Conservation (phyloP, 108 stramenopile genomes). For the Chaetoceros tenuissimus region DNA sequence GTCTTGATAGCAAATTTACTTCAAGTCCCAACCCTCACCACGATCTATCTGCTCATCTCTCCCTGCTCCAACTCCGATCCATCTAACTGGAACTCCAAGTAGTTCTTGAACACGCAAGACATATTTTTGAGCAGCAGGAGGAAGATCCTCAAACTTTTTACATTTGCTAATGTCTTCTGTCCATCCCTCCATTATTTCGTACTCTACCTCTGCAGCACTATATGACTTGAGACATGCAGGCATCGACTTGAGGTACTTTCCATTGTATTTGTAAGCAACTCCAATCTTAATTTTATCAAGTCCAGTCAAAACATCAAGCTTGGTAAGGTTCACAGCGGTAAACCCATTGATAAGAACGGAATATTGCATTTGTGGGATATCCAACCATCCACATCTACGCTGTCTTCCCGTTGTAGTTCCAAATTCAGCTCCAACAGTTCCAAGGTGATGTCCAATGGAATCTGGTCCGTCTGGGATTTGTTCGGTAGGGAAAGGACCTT, state of each 20-base stretch:
- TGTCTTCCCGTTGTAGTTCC: slow-evolving; percentile 95
- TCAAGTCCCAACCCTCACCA: slow-evolving; percentile 68
- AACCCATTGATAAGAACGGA: slow-evolving; percentile 92
- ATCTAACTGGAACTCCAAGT: slow-evolving; percentile 88
- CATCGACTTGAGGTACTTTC: slow-evolving; percentile 82
- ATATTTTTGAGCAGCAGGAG: slow-evolving; percentile 86
- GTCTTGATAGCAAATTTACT: no score
- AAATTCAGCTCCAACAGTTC: slow-evolving; percentile 88
- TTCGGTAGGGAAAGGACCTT: slow-evolving; percentile 99
- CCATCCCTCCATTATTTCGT: slow-evolving; percentile 95
- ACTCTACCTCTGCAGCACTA: slow-evolving; percentile 86
- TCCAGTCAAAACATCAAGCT: slow-evolving; percentile 97
- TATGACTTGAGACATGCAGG: slow-evolving; percentile 81
- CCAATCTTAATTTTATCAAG: slow-evolving; percentile 75
- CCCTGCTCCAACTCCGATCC: slow-evolving; percentile 98
- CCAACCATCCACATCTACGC: slow-evolving; percentile 97
- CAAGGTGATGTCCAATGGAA: slow-evolving; percentile 72
- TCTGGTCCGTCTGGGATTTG: slow-evolving; percentile 50
- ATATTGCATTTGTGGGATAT: slow-evolving; percentile 94
- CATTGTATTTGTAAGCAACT: slow-evolving; percentile 83
- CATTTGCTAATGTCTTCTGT: slow-evolving; percentile 83
- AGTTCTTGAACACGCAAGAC: slow-evolving; percentile 90
- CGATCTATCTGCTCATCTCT: slow-evolving; percentile 86
- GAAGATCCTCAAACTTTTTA: slow-evolving; percentile 91
- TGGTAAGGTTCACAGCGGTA: slow-evolving; percentile 95